Conservation (phyloP, 768 basidiomycete genomes). For the Boletus bicolor region DNA sequence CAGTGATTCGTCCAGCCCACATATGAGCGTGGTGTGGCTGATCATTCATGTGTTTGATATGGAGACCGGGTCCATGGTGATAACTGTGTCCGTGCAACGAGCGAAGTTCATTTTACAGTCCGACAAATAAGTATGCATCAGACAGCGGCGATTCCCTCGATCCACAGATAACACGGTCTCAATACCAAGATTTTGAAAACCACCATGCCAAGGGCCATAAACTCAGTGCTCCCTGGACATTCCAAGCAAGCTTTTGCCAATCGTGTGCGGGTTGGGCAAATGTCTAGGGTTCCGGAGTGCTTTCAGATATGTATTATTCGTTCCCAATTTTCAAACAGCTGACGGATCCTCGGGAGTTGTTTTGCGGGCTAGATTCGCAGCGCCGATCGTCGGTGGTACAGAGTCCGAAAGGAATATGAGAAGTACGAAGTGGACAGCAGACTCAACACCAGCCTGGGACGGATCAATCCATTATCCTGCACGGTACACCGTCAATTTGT, state of each 20-base stretch:
- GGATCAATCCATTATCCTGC: neutral
- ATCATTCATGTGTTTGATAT: neutral
- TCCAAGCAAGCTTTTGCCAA: neutral
- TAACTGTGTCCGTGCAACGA: neutral
- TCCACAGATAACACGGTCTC: neutral
- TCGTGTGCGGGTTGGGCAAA: neutral
- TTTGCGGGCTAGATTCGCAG: neutral
- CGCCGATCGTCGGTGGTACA: neutral
- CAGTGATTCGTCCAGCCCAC: constrained; percentile 1
- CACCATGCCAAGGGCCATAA: neutral
- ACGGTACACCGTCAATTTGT: neutral
- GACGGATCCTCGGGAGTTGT: neutral
- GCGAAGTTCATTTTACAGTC: neutral
- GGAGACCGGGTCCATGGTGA: neutral
- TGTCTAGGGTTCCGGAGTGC: neutral
- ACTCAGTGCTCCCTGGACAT: neutral
- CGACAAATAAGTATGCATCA: neutral
- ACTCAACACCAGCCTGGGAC: neutral
- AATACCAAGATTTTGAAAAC: neutral
- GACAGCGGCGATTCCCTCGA: neutral
- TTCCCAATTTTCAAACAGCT: neutral
- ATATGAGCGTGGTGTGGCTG: neutral
- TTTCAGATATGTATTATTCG: neutral
- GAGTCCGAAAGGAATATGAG: neutral
- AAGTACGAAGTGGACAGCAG: too few species aligned